Evolutionary conservation across 2,329 filamentous ascomycete species (phyloP).

Genomic region (Cladosporium sphaerospermum): DNA sequence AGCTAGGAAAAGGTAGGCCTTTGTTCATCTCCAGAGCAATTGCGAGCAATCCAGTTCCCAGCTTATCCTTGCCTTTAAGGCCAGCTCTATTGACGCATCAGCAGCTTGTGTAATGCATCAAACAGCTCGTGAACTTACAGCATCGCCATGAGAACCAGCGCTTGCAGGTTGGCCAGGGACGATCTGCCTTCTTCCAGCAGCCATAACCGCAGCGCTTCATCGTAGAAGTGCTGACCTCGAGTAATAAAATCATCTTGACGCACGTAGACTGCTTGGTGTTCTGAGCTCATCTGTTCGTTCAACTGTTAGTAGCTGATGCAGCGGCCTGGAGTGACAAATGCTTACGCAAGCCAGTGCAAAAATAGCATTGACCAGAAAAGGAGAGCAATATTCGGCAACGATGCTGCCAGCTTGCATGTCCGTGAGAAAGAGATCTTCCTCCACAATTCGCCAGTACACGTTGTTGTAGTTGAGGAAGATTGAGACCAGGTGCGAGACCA

Average conservation of each 20-base stretch:
- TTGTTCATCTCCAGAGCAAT: neutral
- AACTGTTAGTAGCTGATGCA: too few species aligned
- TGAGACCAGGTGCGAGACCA: slow-evolving; percentile 30
- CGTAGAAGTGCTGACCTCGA: neutral
- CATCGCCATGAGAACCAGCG: neutral
- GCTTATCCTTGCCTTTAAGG: slow-evolving; percentile 1
- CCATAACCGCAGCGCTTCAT: slow-evolving; percentile 4
- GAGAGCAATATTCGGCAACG: slow-evolving; percentile 23
- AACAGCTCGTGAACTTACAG: too few species aligned
- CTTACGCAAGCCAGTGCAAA: neutral
- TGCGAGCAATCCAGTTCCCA: neutral
- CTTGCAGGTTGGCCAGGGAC: slow-evolving; percentile 1
- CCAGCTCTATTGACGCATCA: neutral
- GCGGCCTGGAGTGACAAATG: too few species aligned
- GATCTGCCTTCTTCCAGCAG: neutral
- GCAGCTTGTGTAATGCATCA: too few species aligned
- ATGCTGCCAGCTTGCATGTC: slow-evolving; percentile 30
- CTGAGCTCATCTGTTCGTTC: neutral
- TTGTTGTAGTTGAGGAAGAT: slow-evolving; percentile 15
- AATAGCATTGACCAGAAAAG: neutral
- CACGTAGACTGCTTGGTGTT: neutral
- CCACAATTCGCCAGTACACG: slow-evolving; percentile 29
- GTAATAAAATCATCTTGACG: neutral
- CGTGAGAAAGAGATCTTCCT: slow-evolving; percentile 30
- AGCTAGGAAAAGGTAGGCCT: neutral